Conservation (phyloP, 1,284 basidiomycete genomes). For the Anthracocystis walkeri region DNA sequence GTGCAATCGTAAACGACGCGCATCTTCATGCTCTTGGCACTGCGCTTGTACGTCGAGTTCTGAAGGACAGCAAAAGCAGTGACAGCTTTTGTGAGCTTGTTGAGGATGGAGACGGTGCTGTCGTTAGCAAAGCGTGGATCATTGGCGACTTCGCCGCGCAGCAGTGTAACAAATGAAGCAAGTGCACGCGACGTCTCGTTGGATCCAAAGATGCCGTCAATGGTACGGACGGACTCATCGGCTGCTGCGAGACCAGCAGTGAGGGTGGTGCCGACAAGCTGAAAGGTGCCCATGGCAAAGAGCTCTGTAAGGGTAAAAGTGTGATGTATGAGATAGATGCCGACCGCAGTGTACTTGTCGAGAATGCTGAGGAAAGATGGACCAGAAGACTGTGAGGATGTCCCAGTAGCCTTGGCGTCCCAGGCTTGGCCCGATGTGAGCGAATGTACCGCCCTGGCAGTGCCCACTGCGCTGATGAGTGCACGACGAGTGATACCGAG, state of each 20-base stretch:
- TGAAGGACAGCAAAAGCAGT: conserved; percentile 73
- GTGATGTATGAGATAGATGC: conserved; percentile 73
- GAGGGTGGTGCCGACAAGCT: conserved; percentile 65
- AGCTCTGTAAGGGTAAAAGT: conserved; percentile 73
- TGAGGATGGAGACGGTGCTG: conserved; percentile 50
- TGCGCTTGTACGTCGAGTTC: conserved; percentile 72
- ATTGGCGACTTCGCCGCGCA: conserved; percentile 71
- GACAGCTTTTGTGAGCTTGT: conserved; percentile 72
- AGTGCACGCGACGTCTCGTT: conserved; percentile 73
- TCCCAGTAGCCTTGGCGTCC: conserved; percentile 49
- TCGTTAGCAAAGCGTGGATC: conserved; percentile 66
- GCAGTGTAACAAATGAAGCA: conserved; percentile 72
- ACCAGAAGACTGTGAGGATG: conserved; percentile 5
- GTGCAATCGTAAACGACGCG: conserved; percentile 72
- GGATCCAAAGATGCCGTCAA: conserved; percentile 73
- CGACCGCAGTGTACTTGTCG: conserved; percentile 73
- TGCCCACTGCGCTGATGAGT: conserved; percentile 58
- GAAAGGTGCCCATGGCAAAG: conserved; percentile 73
- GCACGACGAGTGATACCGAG: conserved; percentile 60
- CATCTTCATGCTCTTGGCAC: conserved; percentile 66
- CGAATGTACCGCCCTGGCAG: conserved; percentile 54
- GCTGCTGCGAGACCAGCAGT: conserved; percentile 67
- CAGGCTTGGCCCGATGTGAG: conserved; percentile 41
- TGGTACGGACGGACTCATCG: conserved; percentile 72
- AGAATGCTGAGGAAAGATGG: conserved; percentile 71